phyloP scores from a whole-genome alignment of 2,329 filamentous ascomycete genomes.

The Endocalyx cinctus region DNA sequence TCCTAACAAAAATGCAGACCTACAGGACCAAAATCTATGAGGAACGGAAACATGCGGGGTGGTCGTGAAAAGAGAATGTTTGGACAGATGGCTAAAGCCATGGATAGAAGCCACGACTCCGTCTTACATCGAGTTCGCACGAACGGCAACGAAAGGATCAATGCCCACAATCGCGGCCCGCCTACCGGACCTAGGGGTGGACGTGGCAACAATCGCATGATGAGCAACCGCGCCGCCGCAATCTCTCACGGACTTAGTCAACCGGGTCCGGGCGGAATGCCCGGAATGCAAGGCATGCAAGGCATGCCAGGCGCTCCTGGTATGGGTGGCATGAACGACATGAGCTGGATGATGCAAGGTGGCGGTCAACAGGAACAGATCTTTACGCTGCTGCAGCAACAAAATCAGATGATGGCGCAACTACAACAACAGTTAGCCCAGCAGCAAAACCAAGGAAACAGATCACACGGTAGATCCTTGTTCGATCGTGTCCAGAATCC shows the following conservation, averaged over 20 bases:
- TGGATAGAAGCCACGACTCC: conserved; percentile 74
- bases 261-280: conserved; percentile 36
- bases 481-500: conserved; percentile 68
- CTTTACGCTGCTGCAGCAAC: conserved; percentile 77
- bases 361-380: conserved; percentile 67
- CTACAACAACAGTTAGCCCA: conserved; percentile 61
- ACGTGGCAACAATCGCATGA: conserved; percentile 45
- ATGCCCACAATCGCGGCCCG: conserved; percentile 66
- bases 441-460: conserved; percentile 43
- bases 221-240: conserved; percentile 46
- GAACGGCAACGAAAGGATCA: conserved; percentile 73
- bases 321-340: conserved; percentile 39
- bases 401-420: conserved; percentile 80
- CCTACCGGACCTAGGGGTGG: conserved; percentile 66
- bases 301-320: conserved; percentile 31
- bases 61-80: conserved; percentile 77
- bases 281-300: conserved; percentile 32
- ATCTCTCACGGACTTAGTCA: conserved; percentile 42
- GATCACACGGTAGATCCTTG: conserved; percentile 54
- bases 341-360: conserved; percentile 45
- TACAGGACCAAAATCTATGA: conserved; percentile 93
- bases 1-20: conserved; percentile 60
- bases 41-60: conserved; percentile 47
- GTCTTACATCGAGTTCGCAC: conserved; percentile 75
- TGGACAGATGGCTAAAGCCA: conserved; percentile 75